Evolutionary conservation across 1,284 basidiomycete genomes (phyloP).

Genomic region (Trametes polyzona): DNA sequence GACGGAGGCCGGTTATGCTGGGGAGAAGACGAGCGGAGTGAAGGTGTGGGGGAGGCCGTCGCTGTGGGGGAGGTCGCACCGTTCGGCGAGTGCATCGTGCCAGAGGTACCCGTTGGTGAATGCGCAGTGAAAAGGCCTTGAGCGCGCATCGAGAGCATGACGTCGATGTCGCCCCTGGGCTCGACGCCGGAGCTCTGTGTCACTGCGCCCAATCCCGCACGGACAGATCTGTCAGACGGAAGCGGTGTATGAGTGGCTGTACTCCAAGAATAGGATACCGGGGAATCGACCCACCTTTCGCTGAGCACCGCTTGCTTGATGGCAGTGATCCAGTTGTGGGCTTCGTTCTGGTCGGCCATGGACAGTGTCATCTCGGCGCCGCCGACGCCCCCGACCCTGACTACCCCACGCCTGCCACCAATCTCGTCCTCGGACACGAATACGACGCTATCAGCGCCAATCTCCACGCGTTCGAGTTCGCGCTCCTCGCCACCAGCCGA

Average conservation of each 20-base stretch:
- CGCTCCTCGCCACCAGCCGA: slow-evolving; percentile 56
- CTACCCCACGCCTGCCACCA: slow-evolving; percentile 61
- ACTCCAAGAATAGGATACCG: neutral
- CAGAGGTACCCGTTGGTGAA: slow-evolving; percentile 3
- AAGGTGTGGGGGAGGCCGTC: slow-evolving; percentile 17
- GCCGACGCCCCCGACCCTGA: slow-evolving; percentile 68
- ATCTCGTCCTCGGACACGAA: slow-evolving; percentile 74
- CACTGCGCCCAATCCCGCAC: slow-evolving; percentile 62
- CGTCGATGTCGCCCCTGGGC: slow-evolving; percentile 77
- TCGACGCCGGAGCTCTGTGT: slow-evolving; percentile 50
- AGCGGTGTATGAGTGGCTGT: slow-evolving; percentile 9
- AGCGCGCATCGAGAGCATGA: slow-evolving; percentile 77
- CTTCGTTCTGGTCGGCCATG: slow-evolving; percentile 58
- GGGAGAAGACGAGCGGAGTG: slow-evolving; percentile 23
- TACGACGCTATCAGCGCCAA: slow-evolving; percentile 73
- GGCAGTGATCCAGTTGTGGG: slow-evolving; percentile 72
- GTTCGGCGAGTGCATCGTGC: neutral
- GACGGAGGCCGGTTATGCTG: slow-evolving; percentile 20
- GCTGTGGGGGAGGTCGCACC: slow-evolving; percentile 6
- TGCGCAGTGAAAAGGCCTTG: slow-evolving; percentile 53
- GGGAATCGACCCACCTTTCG: slow-evolving; percentile 55
- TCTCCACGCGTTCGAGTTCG: slow-evolving; percentile 72
- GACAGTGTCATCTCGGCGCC: slow-evolving; percentile 68
- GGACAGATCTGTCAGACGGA: slow-evolving; percentile 52
- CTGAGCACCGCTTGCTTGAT: slow-evolving; percentile 73